A percentile compares a stretch with the other conserved stretches of the same genome.
Conservation (phyloP, 2,329 filamentous ascomycete species). For the Emmonsiellopsis sp. region DNA sequence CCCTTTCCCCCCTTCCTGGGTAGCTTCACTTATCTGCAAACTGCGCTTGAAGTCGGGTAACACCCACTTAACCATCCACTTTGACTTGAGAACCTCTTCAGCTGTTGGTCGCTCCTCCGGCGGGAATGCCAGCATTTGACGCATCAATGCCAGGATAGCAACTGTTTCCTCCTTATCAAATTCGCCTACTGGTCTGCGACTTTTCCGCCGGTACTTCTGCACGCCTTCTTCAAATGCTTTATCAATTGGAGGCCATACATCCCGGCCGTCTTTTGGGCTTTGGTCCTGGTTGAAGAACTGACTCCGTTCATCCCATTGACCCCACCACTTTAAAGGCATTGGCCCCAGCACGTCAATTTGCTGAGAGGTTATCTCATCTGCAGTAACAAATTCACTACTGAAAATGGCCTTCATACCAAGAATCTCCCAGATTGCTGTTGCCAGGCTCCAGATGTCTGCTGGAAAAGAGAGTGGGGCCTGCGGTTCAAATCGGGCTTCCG, state of each 20-base stretch:
- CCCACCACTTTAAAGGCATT: constrained; percentile 10
- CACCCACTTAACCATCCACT: constrained; percentile 7
- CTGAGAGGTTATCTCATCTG: constrained; percentile 10
- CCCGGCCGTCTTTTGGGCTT: constrained; percentile 1
- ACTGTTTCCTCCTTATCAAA: constrained; percentile 4
- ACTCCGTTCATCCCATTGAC: constrained; percentile 8
- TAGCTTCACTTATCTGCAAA: neutral
- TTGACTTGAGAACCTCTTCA: constrained; percentile 4
- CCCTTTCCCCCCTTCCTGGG: too few relatives aligned
- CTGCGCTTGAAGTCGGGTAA: constrained; percentile 5
- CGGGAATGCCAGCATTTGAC: constrained; percentile 2
- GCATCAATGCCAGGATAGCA: constrained; percentile 2
- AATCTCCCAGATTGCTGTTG: constrained; percentile 18
- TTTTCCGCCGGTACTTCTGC: constrained; percentile 7
- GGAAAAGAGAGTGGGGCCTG: constrained; percentile 13
- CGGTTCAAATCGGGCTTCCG: constrained; percentile 16
- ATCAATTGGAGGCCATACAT: constrained; percentile 9
- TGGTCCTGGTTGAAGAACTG: constrained; percentile 10
- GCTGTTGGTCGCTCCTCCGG: constrained; percentile 5
- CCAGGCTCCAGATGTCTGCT: constrained; percentile 19
- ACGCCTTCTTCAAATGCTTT: constrained; percentile 11
- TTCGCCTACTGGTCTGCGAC: neutral
- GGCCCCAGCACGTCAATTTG: constrained; percentile 11
- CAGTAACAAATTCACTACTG: constrained; percentile 5
- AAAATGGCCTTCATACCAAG: constrained; percentile 16